These are phyloP conservation scores for Leishmania amazonensis DNA, from an alignment of 208 protist species.

Conservation along the genomic window DNA sequence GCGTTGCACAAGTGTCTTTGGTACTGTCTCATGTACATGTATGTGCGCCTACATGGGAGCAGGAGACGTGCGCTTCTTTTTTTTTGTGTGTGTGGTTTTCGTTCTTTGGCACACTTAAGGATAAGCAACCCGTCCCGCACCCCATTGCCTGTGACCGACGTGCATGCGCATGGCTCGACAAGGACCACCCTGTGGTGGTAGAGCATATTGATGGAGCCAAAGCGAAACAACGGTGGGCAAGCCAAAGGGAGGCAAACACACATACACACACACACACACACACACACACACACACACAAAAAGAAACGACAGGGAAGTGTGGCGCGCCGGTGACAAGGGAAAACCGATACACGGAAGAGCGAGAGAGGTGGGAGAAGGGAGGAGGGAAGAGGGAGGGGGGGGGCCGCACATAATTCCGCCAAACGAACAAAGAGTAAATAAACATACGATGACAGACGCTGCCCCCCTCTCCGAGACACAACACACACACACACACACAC, in stretches of 20 bases:
- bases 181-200: neutral
- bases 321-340: neutral
- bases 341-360: neutral
- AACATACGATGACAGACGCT: neutral
- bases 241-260: neutral
- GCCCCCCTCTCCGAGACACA: too few relatives aligned
- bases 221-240: neutral
- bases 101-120: neutral
- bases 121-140: neutral
- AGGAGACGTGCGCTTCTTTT: neutral
- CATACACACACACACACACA: too few relatives aligned
- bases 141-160: neutral
- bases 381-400: too few relatives aligned
- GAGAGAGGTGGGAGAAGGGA: too few relatives aligned
- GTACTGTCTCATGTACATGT: neutral
- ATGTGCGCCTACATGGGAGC: neutral
- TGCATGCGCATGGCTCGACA: neutral
- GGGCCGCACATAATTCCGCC: too few relatives aligned
- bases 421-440: neutral
- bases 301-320: neutral
- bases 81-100: neutral
- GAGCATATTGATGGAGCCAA: neutral
- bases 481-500: neutral
- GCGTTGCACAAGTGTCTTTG: neutral
- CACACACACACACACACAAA: too few relatives aligned